Base-by-base conservation (phyloP, 176 grass and related monocot genomes). In the Secale cereale region DNA sequence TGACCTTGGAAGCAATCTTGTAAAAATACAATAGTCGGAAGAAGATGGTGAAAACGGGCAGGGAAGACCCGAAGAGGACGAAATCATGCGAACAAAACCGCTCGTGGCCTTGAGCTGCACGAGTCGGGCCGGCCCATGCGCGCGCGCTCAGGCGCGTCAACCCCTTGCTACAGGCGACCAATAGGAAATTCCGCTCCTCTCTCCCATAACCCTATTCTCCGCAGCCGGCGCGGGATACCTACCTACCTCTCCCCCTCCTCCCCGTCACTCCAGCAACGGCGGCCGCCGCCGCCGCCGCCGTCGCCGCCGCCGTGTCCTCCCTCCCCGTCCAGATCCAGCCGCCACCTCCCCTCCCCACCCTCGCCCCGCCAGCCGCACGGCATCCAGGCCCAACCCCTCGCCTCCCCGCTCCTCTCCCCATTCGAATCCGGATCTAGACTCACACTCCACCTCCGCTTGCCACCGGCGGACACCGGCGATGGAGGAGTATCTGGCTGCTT, bases 401-500 rank as follows among this genome's bases (percentile, higher is more conserved):
- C 59, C n/a, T 7, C 52, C 7, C 19, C 52, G 0, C 59, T 22
- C 52, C 52, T 22, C 52, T 0, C 0, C 59, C 20, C 59, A 12
- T 25, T 20, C 19, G 10, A 25, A 23, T 61, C n/a, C n/a, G n/a
- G 59, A 61, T 61, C 59, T 11, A 61, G 59, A 4, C 59, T 5
- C 59, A 0, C n/a, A n/a, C 0, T 26, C n/a, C 59, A 20, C 56
- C 0, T 59, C 56, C 22, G 20, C n/a, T 17, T 0, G 22, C 59
- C 0, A 0, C 20, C 59, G 59, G 3, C 59, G 7, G 59, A 2
- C n/a, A 61, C n/a, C n/a, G n/a, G n/a, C 59, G 22, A 61, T 61
- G 59, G 59, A 61, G 59, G 59, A 25, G n/a, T 61, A 25, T 20
- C 59, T 61, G 0, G n/a, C 9, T 20, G 23, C n/a, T 0, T 61